Evolutionary conservation across 805 yeast species (phyloP), one percentile per base, ranked within the genome.

Genomic region (Ogataea methylovora): DNA sequence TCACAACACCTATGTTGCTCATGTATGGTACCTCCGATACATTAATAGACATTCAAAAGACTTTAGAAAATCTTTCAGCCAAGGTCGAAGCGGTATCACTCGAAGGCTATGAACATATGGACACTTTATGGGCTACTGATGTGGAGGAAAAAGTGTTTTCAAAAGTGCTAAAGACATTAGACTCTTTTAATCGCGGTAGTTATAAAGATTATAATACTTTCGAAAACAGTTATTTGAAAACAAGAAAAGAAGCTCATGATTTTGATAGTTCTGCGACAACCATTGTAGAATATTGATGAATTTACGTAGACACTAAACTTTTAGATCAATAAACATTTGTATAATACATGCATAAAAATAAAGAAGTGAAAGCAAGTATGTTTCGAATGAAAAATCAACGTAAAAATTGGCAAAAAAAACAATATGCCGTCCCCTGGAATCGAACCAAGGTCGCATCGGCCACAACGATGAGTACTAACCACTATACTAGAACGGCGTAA

Each of bases 1-100:
- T 79, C 37, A 77, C 81, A 38, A 66, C 84, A 2, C 96, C 96
- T 0, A 78, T 90, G 36, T 69, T 77, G 35, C 60, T 90, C 30
- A 65, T 88, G 0, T 88, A 87, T 52, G 97, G 97, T 3, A 73
- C 74, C 27, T 46, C 60, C 1, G 97, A 88, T 59, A 79, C 94
- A 1, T 65, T 88, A 26, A 94, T 88, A n/a, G 94, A 88, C 49
- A 84, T 90, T 28, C 71, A 79, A 8, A 77, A 78, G 14, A 80
- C 90, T 78, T 63, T 71, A 36, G 56, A 61, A 6, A 84, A 82
- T 44, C 61, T 90, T 25, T 95, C 96, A 0, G 43, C 57, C 27
- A 36, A 41, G 9, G 38, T 41, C 8, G 48, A 56, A 17, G 33
- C 38, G 1, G 61, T 75, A 11, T 76, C 79, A 2, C 71, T 87